Base-by-base conservation (phyloP, 345 rosid genomes). In the Salix purpurea region DNA sequence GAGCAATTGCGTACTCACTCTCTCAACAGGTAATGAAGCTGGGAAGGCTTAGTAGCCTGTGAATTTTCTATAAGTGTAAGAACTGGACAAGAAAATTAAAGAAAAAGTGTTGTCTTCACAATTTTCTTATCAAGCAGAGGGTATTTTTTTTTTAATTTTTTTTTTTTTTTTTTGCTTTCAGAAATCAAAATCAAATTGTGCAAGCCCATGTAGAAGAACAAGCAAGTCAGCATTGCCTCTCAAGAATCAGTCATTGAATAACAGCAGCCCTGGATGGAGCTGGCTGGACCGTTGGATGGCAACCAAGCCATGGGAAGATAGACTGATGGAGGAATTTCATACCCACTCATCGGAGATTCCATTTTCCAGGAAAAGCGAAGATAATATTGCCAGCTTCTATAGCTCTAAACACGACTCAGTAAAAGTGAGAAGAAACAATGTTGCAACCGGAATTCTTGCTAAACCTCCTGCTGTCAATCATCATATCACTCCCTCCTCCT, bases 221-320 rank as follows among this genome's bases (percentile, higher is more conserved):
- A 85, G 50, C 81, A 90, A 87, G 78, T 78, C 86, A 26, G 76
- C 80, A 34, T 3, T 54, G n/a, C 23, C 90, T 24, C 46, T 76
- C 24, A 87, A 75, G 85, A 77, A 87, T 79, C 82, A 82, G 32
- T 75, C 76, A 76, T 70, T 60, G 21, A 81, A 79, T 36, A 86
- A 85, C 82, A 86, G 79, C 74, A 83, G 82, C 77, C 81, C 86
- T 5, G 91, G 84, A 58, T 85, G 88, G 86, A 86, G 82, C 83
- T 89, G 91, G 94, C 81, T 83, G 65, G 94, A 94, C 14, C 71
- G 88, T n/a, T 92, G 98, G 97, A 86, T 88, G 91, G 91, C 94
- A 66, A 73, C 85, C 23, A 92, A 88, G 81, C 93, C 95, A 26
- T 92, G 94, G 97, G 92, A 91, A 78, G 84, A 78, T 72, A 73